phyloP scores from a whole-genome alignment of 495 filamentous ascomycete species.

The Penicillium manginii region DNA sequence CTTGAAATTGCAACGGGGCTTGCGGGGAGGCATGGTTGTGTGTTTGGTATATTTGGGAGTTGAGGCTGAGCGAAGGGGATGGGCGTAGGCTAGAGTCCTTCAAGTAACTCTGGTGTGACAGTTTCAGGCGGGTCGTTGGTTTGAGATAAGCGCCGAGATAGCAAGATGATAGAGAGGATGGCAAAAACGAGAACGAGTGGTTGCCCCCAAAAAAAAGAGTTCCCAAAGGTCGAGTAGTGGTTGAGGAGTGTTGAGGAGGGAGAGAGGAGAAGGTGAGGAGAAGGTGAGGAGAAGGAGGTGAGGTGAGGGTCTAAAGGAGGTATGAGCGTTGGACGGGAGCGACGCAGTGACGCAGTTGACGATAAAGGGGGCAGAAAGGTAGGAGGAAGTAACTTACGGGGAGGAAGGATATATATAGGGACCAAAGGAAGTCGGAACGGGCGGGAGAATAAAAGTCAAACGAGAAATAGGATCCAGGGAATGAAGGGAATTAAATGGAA shows the following conservation, averaged over 20 bases:
- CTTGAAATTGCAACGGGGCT: slow-evolving; percentile 84
- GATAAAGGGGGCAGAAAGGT: slow-evolving; percentile 38
- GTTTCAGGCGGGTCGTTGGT: not conserved
- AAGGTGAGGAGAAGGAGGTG: slow-evolving; percentile 38
- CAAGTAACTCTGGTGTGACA: slow-evolving; percentile 2
- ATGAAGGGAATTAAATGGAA: slow-evolving; percentile 12
- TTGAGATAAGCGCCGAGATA: slow-evolving; percentile 26
- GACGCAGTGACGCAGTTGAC: slow-evolving; percentile 11
- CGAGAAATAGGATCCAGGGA: slow-evolving; percentile 7
- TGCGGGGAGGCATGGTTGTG: slow-evolving; percentile 66
- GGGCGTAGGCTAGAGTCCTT: slow-evolving; percentile 3
- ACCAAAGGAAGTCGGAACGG: slow-evolving; percentile 31
- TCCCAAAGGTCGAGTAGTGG: not conserved
- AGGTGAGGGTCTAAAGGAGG: slow-evolving; percentile 12
- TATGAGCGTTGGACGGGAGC: slow-evolving; percentile 15
- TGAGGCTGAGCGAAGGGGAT: slow-evolving; percentile 8
- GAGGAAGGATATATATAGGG: slow-evolving; percentile 28
- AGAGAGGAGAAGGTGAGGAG: slow-evolving; percentile 26
- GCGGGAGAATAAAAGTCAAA: slow-evolving; percentile 34
- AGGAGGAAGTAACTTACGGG: slow-evolving; percentile 42
- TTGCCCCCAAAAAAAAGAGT: not conserved
- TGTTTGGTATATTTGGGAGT: not conserved
- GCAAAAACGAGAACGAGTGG: slow-evolving; percentile 6
- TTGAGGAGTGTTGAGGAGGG: not conserved
- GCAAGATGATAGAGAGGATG: slow-evolving; percentile 9